phyloP scores from a whole-genome alignment of 2,329 filamentous ascomycete species.

The Aspergillus novofumigatus region DNA sequence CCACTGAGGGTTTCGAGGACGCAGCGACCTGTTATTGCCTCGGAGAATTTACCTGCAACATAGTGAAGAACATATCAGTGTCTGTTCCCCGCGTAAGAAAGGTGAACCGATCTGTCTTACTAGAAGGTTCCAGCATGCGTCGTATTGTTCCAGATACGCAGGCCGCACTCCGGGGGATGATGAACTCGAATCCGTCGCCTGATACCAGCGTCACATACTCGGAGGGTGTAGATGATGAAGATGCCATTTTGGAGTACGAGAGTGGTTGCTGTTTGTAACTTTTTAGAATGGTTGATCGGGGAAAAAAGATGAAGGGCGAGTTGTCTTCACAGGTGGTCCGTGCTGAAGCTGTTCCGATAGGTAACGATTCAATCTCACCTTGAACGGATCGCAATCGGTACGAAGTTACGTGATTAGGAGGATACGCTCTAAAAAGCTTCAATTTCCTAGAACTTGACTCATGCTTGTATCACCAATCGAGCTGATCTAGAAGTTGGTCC shows the following conservation, averaged over 20 bases:
- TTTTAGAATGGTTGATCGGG: neutral
- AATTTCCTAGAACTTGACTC: neutral
- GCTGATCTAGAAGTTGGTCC: neutral
- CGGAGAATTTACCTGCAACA: constrained; percentile 55
- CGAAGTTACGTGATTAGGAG: neutral
- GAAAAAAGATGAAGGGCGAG: neutral
- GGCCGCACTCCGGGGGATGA: constrained; percentile 58
- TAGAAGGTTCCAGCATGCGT: constrained; percentile 60
- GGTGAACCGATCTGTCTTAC: constrained; percentile 37
- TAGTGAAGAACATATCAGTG: constrained; percentile 2
- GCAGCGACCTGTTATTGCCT: constrained; percentile 55
- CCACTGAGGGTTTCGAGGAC: constrained; percentile 60
- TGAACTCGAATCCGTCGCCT: constrained; percentile 61
- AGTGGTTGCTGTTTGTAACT: constrained; percentile 1
- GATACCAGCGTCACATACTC: constrained; percentile 63
- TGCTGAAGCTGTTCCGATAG: constrained; percentile 23
- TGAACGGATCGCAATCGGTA: neutral
- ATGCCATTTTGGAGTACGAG: constrained; percentile 11
- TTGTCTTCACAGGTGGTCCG: constrained; percentile 18
- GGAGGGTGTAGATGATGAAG: constrained; percentile 21
- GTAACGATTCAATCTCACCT: neutral
- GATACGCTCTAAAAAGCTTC: neutral
- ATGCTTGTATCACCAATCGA: neutral
- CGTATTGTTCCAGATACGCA: constrained; percentile 59
- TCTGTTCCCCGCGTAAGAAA: neutral